phyloP scores from a whole-genome alignment of 352 stramenopile species.

The Pythium guiyangense region DNA sequence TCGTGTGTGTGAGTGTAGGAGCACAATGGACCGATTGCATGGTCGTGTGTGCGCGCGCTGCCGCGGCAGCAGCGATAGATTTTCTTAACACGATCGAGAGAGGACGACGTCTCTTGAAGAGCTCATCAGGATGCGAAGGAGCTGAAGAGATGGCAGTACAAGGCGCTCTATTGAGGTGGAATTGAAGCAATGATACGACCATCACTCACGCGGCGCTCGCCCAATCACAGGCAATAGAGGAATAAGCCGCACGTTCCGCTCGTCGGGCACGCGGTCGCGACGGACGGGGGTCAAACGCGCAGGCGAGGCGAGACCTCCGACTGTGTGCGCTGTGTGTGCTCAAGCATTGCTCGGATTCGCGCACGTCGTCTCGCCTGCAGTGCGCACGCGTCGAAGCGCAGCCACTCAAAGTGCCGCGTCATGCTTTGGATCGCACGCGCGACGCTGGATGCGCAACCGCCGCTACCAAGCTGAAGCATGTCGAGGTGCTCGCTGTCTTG shows the following conservation, averaged over 20 bases:
- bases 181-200: no score
- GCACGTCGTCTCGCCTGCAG: background rate
- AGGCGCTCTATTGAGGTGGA: no score
- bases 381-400: background rate
- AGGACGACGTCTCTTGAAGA: no score
- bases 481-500: no score
- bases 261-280: background rate
- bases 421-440: conserved; percentile 23
- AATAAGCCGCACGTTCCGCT: conserved; percentile 6
- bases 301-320: background rate
- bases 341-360: background rate
- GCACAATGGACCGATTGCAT: background rate
- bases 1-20: background rate
- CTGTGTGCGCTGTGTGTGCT: background rate
- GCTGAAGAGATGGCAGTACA: no score
- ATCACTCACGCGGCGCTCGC: background rate
- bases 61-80: background rate
- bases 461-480: background rate
- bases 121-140: no score
- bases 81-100: background rate
- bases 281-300: background rate
- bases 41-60: background rate
- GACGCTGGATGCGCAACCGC: background rate
- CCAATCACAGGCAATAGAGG: conserved; percentile 1
- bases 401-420: conserved; percentile 5